A percentile compares a stretch with the other conserved stretches of the same genome.
phyloP scores from a whole-genome alignment of 805 yeast genomes.

The Sugiyamaella chiloensis region DNA sequence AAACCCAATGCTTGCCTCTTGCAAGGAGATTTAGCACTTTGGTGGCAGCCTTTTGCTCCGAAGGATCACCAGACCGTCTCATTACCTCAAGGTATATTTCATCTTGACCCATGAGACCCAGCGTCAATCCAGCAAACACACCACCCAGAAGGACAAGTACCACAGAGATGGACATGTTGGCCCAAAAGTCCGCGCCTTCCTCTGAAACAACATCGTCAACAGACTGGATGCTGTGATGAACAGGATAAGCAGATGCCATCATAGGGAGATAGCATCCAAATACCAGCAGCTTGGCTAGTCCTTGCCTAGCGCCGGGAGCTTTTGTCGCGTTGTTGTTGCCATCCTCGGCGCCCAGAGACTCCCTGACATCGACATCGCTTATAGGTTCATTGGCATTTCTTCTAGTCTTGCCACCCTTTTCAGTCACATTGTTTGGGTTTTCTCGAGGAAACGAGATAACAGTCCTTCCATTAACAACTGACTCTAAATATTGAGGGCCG shows the following conservation, averaged over 20 bases:
- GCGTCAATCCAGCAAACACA: conserved; percentile 56
- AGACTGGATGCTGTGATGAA: conserved; percentile 9
- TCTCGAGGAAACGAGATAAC: background rate
- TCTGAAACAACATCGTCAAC: background rate
- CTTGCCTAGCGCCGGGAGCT: too few species aligned
- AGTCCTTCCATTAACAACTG: background rate
- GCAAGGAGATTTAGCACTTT: conserved; percentile 70
- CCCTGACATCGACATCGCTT: too few species aligned
- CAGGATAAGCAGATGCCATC: conserved; percentile 12
- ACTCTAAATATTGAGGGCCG: background rate
- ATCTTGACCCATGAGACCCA: conserved; percentile 97
- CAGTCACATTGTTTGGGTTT: too few species aligned
- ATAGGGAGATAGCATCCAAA: conserved; percentile 19
- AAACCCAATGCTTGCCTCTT: conserved; percentile 92
- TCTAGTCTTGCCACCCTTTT: too few species aligned
- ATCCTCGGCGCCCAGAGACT: background rate
- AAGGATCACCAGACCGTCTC: conserved; percentile 68
- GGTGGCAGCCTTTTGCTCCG: conserved; percentile 64
- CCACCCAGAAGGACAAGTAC: conserved; percentile 38
- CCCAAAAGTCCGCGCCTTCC: conserved; percentile 24
- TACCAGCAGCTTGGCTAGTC: conserved; percentile 16
- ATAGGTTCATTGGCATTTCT: too few species aligned
- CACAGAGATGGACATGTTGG: conserved; percentile 32
- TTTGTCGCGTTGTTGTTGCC: conserved; percentile 5
- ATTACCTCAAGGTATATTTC: conserved; percentile 91